Percentiles rank a stretch among this genome's conserved stretches.
Evolutionary conservation across 2,329 filamentous ascomycete genomes (phyloP).

Genomic region (Fusarium scirpi): DNA sequence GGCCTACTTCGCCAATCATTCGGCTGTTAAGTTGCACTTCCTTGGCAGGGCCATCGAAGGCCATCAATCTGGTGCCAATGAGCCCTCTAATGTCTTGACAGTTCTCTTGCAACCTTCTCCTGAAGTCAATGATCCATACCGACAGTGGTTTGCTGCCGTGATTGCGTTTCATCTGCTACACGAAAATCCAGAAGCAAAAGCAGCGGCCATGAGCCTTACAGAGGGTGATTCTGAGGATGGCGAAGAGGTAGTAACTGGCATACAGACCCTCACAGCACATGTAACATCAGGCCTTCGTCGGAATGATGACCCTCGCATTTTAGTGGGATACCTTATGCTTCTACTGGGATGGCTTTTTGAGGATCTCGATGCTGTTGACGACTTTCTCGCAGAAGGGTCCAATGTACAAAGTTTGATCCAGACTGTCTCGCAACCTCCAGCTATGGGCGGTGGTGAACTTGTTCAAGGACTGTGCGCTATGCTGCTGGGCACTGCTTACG

Average conservation of each 20-base stretch:
- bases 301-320: constrained; percentile 80
- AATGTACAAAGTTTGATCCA: constrained; percentile 90
- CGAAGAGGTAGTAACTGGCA: constrained; percentile 94
- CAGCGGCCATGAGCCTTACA: constrained; percentile 81
- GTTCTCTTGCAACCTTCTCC: constrained; percentile 78
- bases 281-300: constrained; percentile 83
- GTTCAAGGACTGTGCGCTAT: constrained; percentile 86
- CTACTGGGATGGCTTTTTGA: constrained; percentile 93
- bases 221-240: constrained; percentile 91
- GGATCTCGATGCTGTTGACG: constrained; percentile 89
- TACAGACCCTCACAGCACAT: constrained; percentile 88
- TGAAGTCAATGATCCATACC: constrained; percentile 80
- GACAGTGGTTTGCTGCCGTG: constrained; percentile 88
- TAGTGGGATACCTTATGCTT: constrained; percentile 89
- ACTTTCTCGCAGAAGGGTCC: constrained; percentile 91
- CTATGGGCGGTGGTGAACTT: constrained; percentile 72
- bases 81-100: constrained; percentile 88
- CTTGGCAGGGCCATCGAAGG: constrained; percentile 89
- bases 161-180: constrained; percentile 88
- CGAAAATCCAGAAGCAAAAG: constrained; percentile 83
- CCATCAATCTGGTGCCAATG: constrained; percentile 79
- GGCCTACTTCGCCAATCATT: constrained; percentile 88
- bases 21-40: constrained; percentile 86
- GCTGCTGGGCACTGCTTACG: constrained; percentile 89
- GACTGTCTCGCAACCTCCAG: constrained; percentile 70